Conservation (phyloP, 169 alveolate genomes). For the Eimeria maxima region DNA sequence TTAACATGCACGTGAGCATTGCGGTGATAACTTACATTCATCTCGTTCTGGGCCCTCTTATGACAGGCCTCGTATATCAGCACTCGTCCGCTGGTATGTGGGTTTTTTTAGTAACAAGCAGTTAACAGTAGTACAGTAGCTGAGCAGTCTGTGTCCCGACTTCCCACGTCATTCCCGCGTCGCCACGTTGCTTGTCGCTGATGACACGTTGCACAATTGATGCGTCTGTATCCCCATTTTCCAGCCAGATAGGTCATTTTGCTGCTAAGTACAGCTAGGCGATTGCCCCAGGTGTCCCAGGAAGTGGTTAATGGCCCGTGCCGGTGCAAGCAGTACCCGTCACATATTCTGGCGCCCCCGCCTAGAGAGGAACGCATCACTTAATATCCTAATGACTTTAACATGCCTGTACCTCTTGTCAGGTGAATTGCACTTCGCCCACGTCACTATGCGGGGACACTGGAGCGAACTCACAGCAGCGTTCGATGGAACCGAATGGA, state of each 20-base stretch:
- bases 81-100: neutral
- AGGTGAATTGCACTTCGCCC: neutral
- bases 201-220: neutral
- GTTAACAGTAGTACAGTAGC: neutral
- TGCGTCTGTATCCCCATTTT: neutral
- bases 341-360: neutral
- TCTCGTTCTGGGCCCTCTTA: neutral
- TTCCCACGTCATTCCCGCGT: neutral
- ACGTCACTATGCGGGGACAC: neutral
- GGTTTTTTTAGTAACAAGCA: neutral
- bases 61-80: neutral
- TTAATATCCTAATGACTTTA: neutral
- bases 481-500: too few relatives aligned
- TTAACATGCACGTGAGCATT: too few relatives aligned
- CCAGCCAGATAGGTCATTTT: neutral
- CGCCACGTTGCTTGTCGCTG: too few relatives aligned
- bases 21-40: neutral
- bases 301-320: neutral
- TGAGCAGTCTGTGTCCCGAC: neutral
- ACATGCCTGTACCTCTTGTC: neutral
- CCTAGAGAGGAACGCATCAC: neutral
- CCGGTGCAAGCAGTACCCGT: neutral
- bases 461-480: neutral
- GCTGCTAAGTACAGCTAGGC: neutral
- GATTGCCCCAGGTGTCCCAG: neutral